A percentile compares a stretch with the other conserved stretches of the same genome.
Conservation (phyloP, 768 basidiomycete species). For the Tremella fuciformis region DNA sequence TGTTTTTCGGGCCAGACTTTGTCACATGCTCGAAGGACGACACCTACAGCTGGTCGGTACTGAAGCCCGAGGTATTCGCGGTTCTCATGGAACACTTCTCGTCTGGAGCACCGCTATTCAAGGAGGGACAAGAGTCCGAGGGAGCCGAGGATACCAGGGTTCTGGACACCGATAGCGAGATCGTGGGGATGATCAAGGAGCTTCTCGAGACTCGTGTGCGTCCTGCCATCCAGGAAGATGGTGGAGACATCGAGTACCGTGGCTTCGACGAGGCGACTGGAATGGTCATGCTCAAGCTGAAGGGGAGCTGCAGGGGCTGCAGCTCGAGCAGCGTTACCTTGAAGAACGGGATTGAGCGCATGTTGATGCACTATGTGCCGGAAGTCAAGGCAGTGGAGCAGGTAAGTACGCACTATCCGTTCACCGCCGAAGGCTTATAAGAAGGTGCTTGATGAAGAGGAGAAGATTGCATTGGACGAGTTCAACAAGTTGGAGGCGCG, state of each 20-base stretch:
- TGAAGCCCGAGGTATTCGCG: slow-evolving; percentile 96
- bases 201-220: slow-evolving; percentile 88
- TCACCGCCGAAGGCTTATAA: slow-evolving; percentile 3
- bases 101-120: slow-evolving; percentile 80
- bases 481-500: slow-evolving; percentile 60
- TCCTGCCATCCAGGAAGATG: slow-evolving; percentile 98
- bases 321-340: slow-evolving; percentile 89
- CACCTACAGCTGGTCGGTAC: slow-evolving; percentile 68
- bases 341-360: slow-evolving; percentile 94
- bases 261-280: slow-evolving; percentile 79
- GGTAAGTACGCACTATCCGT: slow-evolving; percentile 35
- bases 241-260: slow-evolving; percentile 94
- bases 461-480: slow-evolving; percentile 77
- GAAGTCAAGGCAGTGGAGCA: slow-evolving; percentile 52
- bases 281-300: slow-evolving; percentile 80
- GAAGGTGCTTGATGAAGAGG: slow-evolving; percentile 89
- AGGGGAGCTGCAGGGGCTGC: slow-evolving; percentile 96
- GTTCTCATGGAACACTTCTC: slow-evolving; percentile 97
- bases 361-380: slow-evolving; percentile 99
- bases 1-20: slow-evolving; percentile 98
- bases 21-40: slow-evolving; percentile 83
- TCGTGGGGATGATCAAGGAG: slow-evolving; percentile 99
- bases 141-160: slow-evolving; percentile 92
- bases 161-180: slow-evolving; percentile 89
- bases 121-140: slow-evolving; percentile 65